Conservation (phyloP, 1,139 yeast genomes). For the Blastobotrys buckinghamii region DNA sequence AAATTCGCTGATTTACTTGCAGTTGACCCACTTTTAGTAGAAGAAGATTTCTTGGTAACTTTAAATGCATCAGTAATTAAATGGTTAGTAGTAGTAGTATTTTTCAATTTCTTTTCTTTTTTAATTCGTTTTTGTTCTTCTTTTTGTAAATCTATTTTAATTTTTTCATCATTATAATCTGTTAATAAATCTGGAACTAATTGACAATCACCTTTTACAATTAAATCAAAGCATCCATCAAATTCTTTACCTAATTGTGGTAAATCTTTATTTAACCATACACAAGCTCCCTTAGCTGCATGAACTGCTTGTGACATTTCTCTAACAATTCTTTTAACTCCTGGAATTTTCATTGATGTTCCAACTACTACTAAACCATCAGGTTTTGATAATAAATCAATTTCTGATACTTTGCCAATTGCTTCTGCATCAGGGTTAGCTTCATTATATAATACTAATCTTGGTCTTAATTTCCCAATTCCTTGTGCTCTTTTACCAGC, state of each 20-base stretch:
- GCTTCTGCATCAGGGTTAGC: constrained; percentile 83
- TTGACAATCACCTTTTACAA: constrained; percentile 59
- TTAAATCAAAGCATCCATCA: constrained; percentile 48
- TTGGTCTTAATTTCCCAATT: constrained; percentile 70
- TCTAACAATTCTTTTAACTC: constrained; percentile 69
- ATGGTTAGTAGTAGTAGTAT: constrained; percentile 4
- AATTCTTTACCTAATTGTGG: constrained; percentile 46
- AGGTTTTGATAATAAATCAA: constrained; percentile 50
- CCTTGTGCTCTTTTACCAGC: constrained; percentile 74
- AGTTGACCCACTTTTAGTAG: not conserved
- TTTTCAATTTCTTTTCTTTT: constrained; percentile 5
- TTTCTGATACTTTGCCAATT: constrained; percentile 64
- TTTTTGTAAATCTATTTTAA: constrained; percentile 12
- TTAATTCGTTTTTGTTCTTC: constrained; percentile 16
- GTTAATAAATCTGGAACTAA: constrained; percentile 36
- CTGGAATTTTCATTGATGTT: constrained; percentile 81
- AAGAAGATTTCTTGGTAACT: constrained; percentile 9
- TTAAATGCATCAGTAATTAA: constrained; percentile 14
- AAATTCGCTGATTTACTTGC: not conserved
- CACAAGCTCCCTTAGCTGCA: constrained; percentile 48
- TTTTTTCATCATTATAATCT: constrained; percentile 28
- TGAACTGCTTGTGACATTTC: constrained; percentile 65
- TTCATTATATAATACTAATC: constrained; percentile 80
- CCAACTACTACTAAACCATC: constrained; percentile 82
- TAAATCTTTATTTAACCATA: constrained; percentile 52